Evolutionary conservation across 2,329 filamentous ascomycete genomes (phyloP), one percentile per base, ranked within the genome.

Genomic region (Pseudogymnoascus pannorum): DNA sequence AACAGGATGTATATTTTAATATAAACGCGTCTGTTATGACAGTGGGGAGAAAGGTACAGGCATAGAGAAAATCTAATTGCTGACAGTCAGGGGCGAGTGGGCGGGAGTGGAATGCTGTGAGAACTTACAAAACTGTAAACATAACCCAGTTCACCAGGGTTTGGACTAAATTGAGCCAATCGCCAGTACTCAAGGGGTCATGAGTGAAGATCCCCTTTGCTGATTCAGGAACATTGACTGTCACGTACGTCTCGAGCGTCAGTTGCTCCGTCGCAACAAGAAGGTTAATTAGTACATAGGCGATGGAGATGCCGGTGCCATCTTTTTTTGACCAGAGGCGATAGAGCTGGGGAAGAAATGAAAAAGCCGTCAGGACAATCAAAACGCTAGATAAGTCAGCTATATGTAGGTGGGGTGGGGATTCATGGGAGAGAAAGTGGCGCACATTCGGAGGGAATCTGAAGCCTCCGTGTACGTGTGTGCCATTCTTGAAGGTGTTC

Each of bases 221-320:
- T 35, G 33, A 35, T 35, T 35, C 33, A 11, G 33, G 33, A 14
- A 12, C 9, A 35, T 4, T 14, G 14, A 35, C 33, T 16, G n/a
- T 65, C 54, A 66, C 61, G 26, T 7, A 58, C 14, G 8, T 5
- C 61, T 74, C 77, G 3, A 76, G 75, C 0, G 70, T 74, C 9
- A 35, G 14, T 12, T 35, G 33, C 33, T 35, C 33, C 2, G 33
- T 35, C 2, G 73, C 33, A 16, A 44, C 20, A 24, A 44, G 20
- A 8, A 44, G 40, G 18, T 44, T 24, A 5, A 16, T 20, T 8
- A 44, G 40, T n/a, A 44, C 40, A 24, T 44, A 44, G 5, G 20
- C 20, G 40, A 44, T 44, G 12, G 40, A 44, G 40, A 44, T 14
- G 20, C 40, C 40, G 5, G 11, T 24, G 20, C 20, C 24, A n/a